These are phyloP conservation scores for Malassezia equina DNA, from an alignment of 1,284 basidiomycete genomes.

Conservation along the genomic window DNA sequence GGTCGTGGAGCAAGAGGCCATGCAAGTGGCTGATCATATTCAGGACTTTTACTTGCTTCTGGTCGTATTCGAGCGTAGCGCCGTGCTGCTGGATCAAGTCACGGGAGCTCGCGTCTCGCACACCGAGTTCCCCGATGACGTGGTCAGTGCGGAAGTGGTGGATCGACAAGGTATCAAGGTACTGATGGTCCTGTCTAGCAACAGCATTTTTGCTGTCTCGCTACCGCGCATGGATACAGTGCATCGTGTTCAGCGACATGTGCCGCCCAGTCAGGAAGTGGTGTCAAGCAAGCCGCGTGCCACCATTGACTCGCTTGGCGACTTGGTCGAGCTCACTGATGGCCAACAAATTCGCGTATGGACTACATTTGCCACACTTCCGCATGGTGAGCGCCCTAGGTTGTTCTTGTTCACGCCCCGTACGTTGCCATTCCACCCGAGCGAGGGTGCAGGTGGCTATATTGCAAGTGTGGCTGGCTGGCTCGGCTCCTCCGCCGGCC, in stretches of 20 bases:
- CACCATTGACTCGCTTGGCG: slow-evolving; percentile 28
- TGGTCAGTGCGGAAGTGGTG: slow-evolving; percentile 27
- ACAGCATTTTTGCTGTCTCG: slow-evolving; percentile 29
- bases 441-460: slow-evolving; percentile 27
- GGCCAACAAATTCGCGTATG: slow-evolving; percentile 38
- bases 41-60: slow-evolving; percentile 15
- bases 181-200: slow-evolving; percentile 22
- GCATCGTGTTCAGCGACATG: slow-evolving; percentile 34
- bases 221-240: slow-evolving; percentile 31
- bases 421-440: slow-evolving; percentile 29
- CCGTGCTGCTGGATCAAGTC: slow-evolving; percentile 20
- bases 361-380: slow-evolving; percentile 31
- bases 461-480: slow-evolving; percentile 31
- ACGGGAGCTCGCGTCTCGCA: slow-evolving; percentile 26
- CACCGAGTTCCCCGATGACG: slow-evolving; percentile 26
- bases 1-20: slow-evolving; percentile 3
- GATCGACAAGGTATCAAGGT: slow-evolving; percentile 24
- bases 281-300: slow-evolving; percentile 6
- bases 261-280: slow-evolving; percentile 22
- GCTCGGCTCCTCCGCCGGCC: slow-evolving; percentile 29
- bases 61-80: background rate
- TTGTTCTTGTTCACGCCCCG: slow-evolving; percentile 23
- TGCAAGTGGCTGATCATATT: background rate
- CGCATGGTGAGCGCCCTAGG: slow-evolving; percentile 28
- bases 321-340: slow-evolving; percentile 35